A percentile compares a stretch with the other conserved stretches of the same genome.
Evolutionary conservation across 306 rosid genomes (phyloP).

Genomic region (Biancaea sappan): DNA sequence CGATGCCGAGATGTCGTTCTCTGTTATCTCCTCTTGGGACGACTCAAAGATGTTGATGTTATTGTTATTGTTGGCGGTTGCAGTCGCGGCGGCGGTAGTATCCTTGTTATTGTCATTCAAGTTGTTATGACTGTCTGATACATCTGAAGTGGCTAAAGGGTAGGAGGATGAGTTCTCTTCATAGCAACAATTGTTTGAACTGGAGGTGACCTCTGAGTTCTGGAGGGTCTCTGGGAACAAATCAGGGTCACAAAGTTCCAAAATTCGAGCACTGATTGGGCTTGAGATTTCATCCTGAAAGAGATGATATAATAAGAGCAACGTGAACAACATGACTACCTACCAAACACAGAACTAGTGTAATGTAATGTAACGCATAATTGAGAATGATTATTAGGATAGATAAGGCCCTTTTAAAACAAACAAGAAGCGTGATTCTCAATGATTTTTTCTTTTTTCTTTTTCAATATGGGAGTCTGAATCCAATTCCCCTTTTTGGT

Average conservation of each 20-base stretch:
- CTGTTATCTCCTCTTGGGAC: conserved; percentile 66
- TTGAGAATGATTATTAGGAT: background rate
- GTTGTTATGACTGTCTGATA: no score
- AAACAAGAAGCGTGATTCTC: conserved; percentile 42
- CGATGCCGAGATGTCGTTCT: conserved; percentile 87
- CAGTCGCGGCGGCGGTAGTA: no score
- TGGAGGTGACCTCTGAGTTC: conserved; percentile 81
- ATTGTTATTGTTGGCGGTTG: conserved; percentile 34
- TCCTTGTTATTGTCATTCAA: no score
- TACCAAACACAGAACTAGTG: background rate
- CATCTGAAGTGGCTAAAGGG: conserved; percentile 55
- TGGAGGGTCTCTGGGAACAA: conserved; percentile 74
- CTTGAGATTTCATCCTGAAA: conserved; percentile 94
- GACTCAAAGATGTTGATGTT: conserved; percentile 58
- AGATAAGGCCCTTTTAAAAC: conserved; percentile 24
- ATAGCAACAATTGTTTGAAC: conserved; percentile 80
- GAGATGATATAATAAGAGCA: conserved; percentile 31
- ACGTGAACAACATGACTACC: conserved; percentile 33
- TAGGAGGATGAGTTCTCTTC: conserved; percentile 74
- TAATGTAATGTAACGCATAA: background rate
- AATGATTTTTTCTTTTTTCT: conserved; percentile 18
- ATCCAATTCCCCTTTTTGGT: conserved; percentile 32
- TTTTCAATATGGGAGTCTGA: conserved; percentile 18
- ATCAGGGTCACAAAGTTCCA: conserved; percentile 71
- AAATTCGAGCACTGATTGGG: conserved; percentile 65